Evolutionary conservation across 257 asterid species (phyloP).

Genomic region (Verbena officinalis): DNA sequence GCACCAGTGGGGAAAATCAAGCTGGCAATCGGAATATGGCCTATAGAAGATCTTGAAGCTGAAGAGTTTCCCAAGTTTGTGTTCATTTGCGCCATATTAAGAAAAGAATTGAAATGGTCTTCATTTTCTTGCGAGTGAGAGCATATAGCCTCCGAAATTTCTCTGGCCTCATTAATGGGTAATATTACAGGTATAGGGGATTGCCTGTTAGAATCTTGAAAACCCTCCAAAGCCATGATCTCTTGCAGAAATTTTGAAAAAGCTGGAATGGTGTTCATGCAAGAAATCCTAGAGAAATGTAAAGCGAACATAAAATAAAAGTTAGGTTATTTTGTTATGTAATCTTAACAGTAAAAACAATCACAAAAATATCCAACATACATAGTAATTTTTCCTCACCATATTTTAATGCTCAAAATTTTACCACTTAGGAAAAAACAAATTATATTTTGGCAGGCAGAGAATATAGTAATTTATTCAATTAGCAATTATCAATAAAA

Average conservation of each 20-base stretch:
- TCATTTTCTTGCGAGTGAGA: too few species aligned
- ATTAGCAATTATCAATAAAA: too few species aligned
- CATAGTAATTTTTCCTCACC: slow-evolving; percentile 1
- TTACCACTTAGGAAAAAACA: too few species aligned
- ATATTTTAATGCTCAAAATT: neutral
- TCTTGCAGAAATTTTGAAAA: slow-evolving; percentile 17
- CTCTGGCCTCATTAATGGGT: slow-evolving; percentile 29
- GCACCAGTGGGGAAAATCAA: slow-evolving; percentile 20
- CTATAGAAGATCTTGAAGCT: slow-evolving; percentile 6
- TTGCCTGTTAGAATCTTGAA: slow-evolving; percentile 27
- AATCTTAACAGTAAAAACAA: neutral
- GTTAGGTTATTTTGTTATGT: neutral
- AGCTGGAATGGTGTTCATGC: neutral
- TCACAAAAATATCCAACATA: neutral
- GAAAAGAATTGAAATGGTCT: slow-evolving; percentile 19
- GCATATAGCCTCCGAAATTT: slow-evolving; percentile 36
- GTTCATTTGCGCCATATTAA: slow-evolving; percentile 32
- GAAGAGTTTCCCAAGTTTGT: slow-evolving; percentile 28
- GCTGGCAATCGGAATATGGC: slow-evolving; percentile 17
- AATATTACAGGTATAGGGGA: slow-evolving; percentile 21
- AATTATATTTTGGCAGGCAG: too few species aligned
- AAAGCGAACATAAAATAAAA: slow-evolving; percentile 8
- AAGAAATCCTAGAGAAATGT: slow-evolving; percentile 21
- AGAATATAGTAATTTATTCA: too few species aligned
- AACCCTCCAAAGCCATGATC: slow-evolving; percentile 41